Conservation (phyloP, 345 rosid species). For the Moricandia moricandioides region DNA sequence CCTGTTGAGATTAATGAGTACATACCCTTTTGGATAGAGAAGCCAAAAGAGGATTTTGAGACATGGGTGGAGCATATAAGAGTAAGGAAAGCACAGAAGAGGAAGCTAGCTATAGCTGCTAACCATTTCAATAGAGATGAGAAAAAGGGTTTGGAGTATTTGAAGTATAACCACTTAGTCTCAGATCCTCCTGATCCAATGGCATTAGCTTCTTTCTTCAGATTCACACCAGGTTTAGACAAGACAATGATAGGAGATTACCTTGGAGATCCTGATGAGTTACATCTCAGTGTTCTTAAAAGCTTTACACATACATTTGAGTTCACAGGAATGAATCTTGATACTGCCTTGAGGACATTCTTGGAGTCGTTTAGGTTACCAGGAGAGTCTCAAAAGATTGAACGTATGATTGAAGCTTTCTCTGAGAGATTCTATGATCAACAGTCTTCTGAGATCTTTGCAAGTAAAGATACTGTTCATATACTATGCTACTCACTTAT, state of each 20-base stretch:
- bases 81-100: slow-evolving; percentile 68
- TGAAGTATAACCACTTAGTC: slow-evolving; percentile 58
- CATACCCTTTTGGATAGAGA: slow-evolving; percentile 75
- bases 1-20: slow-evolving; percentile 60
- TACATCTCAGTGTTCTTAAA: slow-evolving; percentile 63
- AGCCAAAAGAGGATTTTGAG: slow-evolving; percentile 51
- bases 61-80: slow-evolving; percentile 66
- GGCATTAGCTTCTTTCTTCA: slow-evolving; percentile 66
- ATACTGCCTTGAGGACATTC: slow-evolving; percentile 69
- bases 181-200: slow-evolving; percentile 68
- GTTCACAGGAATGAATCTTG: slow-evolving; percentile 81
- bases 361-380: slow-evolving; percentile 82
- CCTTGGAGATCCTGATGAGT: slow-evolving; percentile 87
- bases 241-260: slow-evolving; percentile 77
- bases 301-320: slow-evolving; percentile 74
- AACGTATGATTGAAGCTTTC: slow-evolving; percentile 76
- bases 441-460: slow-evolving; percentile 66
- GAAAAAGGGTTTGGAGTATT: slow-evolving; percentile 81
- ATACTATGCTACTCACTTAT: slow-evolving; percentile 84
- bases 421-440: slow-evolving; percentile 69
- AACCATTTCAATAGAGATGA: slow-evolving; percentile 80
- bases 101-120: slow-evolving; percentile 63
- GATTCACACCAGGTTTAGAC: slow-evolving; percentile 67
- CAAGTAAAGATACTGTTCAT: slow-evolving; percentile 67
- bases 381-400: slow-evolving; percentile 89